Evolutionary conservation across 352 stramenopile species (phyloP), one percentile per base, ranked within the genome.

Genomic region (Phytophthora palmivora): DNA sequence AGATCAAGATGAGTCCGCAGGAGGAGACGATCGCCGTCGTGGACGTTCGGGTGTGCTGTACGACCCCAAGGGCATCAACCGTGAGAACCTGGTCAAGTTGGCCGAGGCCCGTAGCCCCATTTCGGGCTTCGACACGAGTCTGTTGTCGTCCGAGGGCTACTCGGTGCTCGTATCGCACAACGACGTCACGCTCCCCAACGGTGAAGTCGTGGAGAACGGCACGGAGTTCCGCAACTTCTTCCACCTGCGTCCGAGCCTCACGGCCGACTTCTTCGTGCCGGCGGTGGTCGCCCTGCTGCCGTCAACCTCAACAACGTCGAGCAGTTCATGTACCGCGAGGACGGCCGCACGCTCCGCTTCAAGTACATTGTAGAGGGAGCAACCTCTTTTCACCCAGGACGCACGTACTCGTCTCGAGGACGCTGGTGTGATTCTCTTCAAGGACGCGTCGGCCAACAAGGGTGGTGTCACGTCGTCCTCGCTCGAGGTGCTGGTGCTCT

Each of bases 351-450:
- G 37, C 93, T 97, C 19, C 96, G 88, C 2, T 96, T 92, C 62
- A 89, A 90, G 58, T 91, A 99, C 57, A 98, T 99, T 51, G 97
- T 99, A 1, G 97, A 99, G 76, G 97, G 96, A 16, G 97, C 41
- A 99, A 99, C 79, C 79, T 99, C 22, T 99, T 99, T 88, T 98
- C 57, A 98, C 95, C 16, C 84, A 94, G 47, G 96, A 98, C 71
- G 97, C 97, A 9, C 89, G 97, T 43, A 72, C 98, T 50, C 84
- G 85, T 46, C 79, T 99, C 4, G 89, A 99, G 32, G 87, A 99
- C 51, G 96, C 94, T 9, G 95, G 96, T 33, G 96, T 99, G 26
- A 82, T 98, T 7, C 95, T 99, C 66, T 97, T 97, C 59, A 99
- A 99, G 82, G 97, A 99, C 67, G 97, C 92, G 1, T 99, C 95